Conservation (phyloP, 371 early-diverging fungal species). For the Lichtheimia ramosa region DNA sequence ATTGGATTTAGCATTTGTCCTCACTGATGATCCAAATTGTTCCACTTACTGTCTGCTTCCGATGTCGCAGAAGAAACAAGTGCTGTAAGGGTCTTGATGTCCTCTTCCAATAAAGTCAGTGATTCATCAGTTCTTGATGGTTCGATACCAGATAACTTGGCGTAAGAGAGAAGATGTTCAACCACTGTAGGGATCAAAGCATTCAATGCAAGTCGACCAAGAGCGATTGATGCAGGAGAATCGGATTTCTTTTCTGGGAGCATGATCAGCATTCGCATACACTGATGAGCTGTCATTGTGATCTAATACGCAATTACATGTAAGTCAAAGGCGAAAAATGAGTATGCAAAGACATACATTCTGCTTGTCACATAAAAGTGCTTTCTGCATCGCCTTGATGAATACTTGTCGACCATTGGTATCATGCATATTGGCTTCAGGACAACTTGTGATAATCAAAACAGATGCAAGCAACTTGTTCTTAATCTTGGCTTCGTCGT, state of each 20-base stretch:
- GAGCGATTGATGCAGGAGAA: slow-evolving; percentile 16
- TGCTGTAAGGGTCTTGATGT: slow-evolving; percentile 42
- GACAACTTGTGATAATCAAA: slow-evolving; percentile 43
- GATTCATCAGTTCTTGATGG: slow-evolving; percentile 6
- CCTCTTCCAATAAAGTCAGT: slow-evolving; percentile 28
- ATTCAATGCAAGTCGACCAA: slow-evolving; percentile 32
- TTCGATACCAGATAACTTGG: slow-evolving; percentile 14
- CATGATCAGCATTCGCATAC: slow-evolving; percentile 44
- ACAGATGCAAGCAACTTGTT: slow-evolving; percentile 40
- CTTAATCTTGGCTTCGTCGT: slow-evolving; percentile 25
- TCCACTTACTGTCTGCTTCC: slow-evolving; percentile 38
- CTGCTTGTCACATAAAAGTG: slow-evolving; percentile 20
- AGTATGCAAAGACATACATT: slow-evolving; percentile 22
- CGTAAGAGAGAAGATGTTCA: slow-evolving; percentile 21
- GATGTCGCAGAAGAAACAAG: slow-evolving; percentile 26
- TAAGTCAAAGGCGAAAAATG: background rate
- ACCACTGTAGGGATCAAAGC: slow-evolving; percentile 34
- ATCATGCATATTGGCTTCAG: slow-evolving; percentile 34
- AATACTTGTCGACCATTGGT: slow-evolving; percentile 21
- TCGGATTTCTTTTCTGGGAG: slow-evolving; percentile 40
- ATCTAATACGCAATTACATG: slow-evolving; percentile 20
- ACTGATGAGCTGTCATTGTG: slow-evolving; percentile 46
- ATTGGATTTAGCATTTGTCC: background rate
- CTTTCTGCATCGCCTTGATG: slow-evolving; percentile 26
- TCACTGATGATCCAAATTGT: too few species aligned